Conservation (phyloP, 257 asterid species). For the Galeopsis tetrahit region DNA sequence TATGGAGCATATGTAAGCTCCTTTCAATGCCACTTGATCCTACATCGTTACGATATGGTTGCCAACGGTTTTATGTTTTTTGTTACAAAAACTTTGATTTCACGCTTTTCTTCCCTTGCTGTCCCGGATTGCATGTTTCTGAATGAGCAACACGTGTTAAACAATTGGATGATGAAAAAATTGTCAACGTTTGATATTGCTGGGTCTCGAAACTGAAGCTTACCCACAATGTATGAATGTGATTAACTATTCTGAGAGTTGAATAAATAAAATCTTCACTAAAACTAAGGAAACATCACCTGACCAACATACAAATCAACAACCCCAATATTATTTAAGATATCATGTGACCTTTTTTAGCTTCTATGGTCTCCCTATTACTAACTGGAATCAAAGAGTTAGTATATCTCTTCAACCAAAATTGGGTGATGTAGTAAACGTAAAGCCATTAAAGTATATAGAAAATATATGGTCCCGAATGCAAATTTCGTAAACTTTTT, state of each 20-base stretch:
- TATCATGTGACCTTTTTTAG: not conserved
- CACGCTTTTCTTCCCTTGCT: constrained; percentile 13
- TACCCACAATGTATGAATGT: not conserved
- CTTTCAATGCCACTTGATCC: constrained; percentile 24
- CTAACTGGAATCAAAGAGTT: constrained; percentile 7
- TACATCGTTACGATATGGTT: constrained; percentile 14
- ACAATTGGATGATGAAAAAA: constrained; percentile 1
- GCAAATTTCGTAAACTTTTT: not conserved
- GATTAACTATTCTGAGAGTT: not conserved
- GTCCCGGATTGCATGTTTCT: not conserved
- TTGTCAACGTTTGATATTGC: not conserved
- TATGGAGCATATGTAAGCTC: constrained; percentile 90
- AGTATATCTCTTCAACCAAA: not conserved
- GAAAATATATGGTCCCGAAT: constrained; percentile 1
- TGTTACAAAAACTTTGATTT: constrained; percentile 16
- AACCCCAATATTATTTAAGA: not conserved
- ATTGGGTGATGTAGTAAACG: not conserved
- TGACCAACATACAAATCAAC: not conserved
- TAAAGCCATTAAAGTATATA: not conserved
- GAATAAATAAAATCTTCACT: not conserved
- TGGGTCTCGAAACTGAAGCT: not conserved
- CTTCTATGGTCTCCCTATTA: not conserved
- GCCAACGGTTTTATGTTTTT: not conserved
- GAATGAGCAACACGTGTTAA: constrained; percentile 14
- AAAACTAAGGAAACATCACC: not conserved